A percentile compares a stretch with the other conserved stretches of the same genome.
These are phyloP conservation scores for Theobroma grandiflorum DNA, from an alignment of 441 rosid genomes.

Conservation along the genomic window DNA sequence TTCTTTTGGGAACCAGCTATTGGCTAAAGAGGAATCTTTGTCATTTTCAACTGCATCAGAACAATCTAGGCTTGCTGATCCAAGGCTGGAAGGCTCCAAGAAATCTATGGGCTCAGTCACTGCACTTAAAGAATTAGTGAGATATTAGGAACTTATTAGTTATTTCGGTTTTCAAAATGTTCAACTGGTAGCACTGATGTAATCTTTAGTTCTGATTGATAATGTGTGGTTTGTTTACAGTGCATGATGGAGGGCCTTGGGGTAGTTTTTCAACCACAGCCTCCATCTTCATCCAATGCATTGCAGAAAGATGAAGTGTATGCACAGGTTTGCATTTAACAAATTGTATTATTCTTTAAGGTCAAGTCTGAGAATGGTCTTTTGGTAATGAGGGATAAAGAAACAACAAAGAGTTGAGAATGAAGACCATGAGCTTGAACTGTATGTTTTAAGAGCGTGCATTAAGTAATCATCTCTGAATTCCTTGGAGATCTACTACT, in stretches of 20 bases:
- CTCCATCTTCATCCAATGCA: conserved; percentile 62
- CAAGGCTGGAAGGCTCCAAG: conserved; percentile 74
- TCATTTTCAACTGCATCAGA: conserved; percentile 62
- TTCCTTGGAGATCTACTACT: background rate
- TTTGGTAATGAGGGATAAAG: background rate
- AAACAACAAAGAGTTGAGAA: background rate
- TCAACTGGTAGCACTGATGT: conserved; percentile 4
- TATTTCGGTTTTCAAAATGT: background rate
- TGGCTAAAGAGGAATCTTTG: conserved; percentile 62
- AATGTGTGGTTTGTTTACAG: conserved; percentile 50
- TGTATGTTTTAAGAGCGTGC: background rate
- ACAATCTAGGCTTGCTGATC: conserved; percentile 69
- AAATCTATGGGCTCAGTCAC: conserved; percentile 67
- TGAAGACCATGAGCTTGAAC: conserved; percentile 14
- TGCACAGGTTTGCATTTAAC: conserved; percentile 72
- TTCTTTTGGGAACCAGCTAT: conserved; percentile 59
- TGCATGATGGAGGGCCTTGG: conserved; percentile 85
- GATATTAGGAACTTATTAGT: conserved; percentile 37
- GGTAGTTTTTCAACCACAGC: conserved; percentile 66
- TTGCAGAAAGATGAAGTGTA: conserved; percentile 81
- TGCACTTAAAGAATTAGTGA: conserved; percentile 89
- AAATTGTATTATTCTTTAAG: background rate
- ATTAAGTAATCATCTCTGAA: background rate
- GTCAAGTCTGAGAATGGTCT: conserved; percentile 16
- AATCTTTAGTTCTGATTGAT: conserved; percentile 30